Conservation (phyloP, 179 eudicot genomes). For the Amaranthus tricolor region DNA sequence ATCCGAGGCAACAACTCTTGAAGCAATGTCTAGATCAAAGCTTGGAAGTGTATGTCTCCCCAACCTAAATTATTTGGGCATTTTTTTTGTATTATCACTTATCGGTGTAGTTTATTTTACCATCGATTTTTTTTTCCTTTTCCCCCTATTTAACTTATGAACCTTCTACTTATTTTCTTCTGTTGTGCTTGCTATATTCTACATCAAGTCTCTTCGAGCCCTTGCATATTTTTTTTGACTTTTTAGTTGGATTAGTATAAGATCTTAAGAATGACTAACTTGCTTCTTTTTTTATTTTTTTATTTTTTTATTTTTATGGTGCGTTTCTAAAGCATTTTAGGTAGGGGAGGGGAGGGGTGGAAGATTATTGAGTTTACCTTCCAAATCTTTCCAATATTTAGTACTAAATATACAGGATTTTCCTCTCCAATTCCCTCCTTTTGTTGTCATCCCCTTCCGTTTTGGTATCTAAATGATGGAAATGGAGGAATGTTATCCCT, state of each 20-base stretch:
- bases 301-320: too few relatives aligned
- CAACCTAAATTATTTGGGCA: neutral
- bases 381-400: too few relatives aligned
- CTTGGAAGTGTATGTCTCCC: slow-evolving; percentile 66
- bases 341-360: too few relatives aligned
- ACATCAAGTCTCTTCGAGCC: neutral
- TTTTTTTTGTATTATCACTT: neutral
- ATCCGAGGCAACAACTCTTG: slow-evolving; percentile 92
- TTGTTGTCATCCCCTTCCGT: too few relatives aligned
- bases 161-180: neutral
- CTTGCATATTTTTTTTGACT: neutral
- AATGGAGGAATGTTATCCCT: too few relatives aligned
- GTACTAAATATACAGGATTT: too few relatives aligned
- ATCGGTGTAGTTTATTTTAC: neutral
- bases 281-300: too few relatives aligned
- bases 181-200: neutral
- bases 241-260: neutral
- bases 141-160: neutral
- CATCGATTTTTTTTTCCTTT: neutral
- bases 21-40: slow-evolving; percentile 97
- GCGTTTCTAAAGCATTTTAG: too few relatives aligned
- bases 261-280: neutral
- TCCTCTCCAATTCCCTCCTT: too few relatives aligned
- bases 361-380: too few relatives aligned
- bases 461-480: too few relatives aligned